Conservation (phyloP, 345 rosid genomes). For the Eutrema yunnanense region DNA sequence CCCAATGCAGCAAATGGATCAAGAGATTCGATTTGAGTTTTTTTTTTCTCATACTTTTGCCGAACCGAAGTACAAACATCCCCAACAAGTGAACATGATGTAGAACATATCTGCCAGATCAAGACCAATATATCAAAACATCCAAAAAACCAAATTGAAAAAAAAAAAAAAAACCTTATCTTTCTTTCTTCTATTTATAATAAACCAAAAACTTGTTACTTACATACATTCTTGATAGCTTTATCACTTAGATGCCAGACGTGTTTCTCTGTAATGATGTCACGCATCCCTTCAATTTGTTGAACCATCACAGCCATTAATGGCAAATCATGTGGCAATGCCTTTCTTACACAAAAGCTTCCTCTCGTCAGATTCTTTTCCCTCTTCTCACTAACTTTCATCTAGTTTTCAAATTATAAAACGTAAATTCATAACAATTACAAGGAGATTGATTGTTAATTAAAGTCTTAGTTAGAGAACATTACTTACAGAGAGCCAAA, state of each 20-base stretch:
- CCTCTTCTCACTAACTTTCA: conserved; percentile 14
- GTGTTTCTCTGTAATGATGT: conserved; percentile 57
- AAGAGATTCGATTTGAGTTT: background rate
- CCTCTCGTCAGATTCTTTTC: conserved; percentile 25
- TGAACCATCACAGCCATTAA: conserved; percentile 83
- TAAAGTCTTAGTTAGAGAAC: background rate
- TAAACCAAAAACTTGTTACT: conserved; percentile 17
- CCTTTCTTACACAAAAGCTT: conserved; percentile 39
- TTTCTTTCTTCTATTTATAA: background rate
- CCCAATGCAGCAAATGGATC: background rate
- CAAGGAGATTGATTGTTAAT: background rate
- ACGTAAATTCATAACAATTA: background rate
- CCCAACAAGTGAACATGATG: conserved; percentile 92
- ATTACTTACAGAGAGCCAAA: conserved; percentile 31
- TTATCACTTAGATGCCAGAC: conserved; percentile 80
- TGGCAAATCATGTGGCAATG: conserved; percentile 59
- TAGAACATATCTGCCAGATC: conserved; percentile 60
- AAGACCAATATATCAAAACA: background rate
- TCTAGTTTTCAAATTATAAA: background rate
- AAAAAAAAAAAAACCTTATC: background rate
- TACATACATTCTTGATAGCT: conserved; percentile 72
- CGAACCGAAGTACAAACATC: conserved; percentile 76
- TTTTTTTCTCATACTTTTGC: conserved; percentile 49
- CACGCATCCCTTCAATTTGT: conserved; percentile 67
- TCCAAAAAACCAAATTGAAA: background rate